phyloP scores from a whole-genome alignment of 176 grass and related monocot genomes.

The Panicum miliaceum region DNA sequence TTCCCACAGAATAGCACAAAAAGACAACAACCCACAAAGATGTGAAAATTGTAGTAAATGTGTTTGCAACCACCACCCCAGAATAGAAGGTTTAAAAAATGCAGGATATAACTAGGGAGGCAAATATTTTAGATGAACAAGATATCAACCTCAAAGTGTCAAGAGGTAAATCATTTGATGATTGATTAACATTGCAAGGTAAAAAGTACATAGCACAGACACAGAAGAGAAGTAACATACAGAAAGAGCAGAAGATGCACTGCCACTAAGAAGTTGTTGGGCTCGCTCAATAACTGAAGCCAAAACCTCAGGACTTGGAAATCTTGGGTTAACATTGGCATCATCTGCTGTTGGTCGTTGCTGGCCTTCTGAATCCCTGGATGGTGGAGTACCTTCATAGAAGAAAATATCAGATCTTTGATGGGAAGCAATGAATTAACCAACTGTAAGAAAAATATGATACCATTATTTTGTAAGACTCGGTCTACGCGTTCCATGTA shows the following conservation, averaged over 20 bases:
- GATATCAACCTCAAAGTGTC: background rate
- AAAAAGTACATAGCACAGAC: conserved; percentile 21
- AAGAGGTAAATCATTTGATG: background rate
- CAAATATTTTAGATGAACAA: background rate
- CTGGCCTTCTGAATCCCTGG: conserved; percentile 47
- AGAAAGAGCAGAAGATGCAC: conserved; percentile 68
- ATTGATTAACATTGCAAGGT: conserved; percentile 17
- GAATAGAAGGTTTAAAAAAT: conserved; percentile 3
- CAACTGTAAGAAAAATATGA: conserved; percentile 17
- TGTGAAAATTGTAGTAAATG: background rate
- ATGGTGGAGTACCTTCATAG: conserved; percentile 58
- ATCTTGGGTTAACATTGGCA: conserved; percentile 54
- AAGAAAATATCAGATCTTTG: conserved; percentile 37
- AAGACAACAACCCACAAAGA: background rate
- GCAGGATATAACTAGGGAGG: conserved; percentile 12
- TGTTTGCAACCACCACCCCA: background rate
- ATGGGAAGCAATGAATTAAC: conserved; percentile 38
- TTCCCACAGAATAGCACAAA: background rate
- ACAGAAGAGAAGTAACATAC: conserved; percentile 59
- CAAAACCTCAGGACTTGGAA: conserved; percentile 72
- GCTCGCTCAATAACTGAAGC: conserved; percentile 74
- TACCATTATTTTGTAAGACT: conserved; percentile 77
- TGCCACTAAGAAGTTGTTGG: conserved; percentile 73
- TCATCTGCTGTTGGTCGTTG: conserved; percentile 51
- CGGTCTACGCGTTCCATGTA: conserved; percentile 78